A percentile compares a stretch with the other conserved stretches of the same genome.
Conservation (phyloP, 1,139 yeast genomes). For the Candida frijolesensis region DNA sequence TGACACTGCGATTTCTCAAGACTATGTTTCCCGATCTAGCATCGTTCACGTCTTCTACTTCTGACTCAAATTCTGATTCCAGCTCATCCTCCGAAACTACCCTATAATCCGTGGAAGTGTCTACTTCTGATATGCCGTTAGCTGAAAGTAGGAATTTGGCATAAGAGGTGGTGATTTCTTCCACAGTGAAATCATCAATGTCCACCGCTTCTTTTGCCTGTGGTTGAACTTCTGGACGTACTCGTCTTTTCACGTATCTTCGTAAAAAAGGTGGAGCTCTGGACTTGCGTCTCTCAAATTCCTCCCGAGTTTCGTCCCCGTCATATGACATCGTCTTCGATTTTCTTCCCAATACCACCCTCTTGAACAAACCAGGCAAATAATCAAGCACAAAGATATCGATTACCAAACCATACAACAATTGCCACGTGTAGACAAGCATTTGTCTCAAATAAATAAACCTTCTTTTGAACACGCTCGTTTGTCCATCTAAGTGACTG, state of each 20-base stretch:
- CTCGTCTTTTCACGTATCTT: conserved; percentile 20
- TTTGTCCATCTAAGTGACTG: conserved; percentile 18
- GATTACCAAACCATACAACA: conserved; percentile 25
- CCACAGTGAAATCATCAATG: conserved; percentile 27
- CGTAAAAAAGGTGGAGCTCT: conserved; percentile 30
- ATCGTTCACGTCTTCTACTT: conserved; percentile 14
- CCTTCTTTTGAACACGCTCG: conserved; percentile 28
- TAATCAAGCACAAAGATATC: conserved; percentile 13
- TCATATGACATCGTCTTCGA: background rate
- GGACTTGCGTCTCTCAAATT: conserved; percentile 24
- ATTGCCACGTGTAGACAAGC: conserved; percentile 23
- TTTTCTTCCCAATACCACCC: conserved; percentile 7
- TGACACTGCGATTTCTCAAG: background rate
- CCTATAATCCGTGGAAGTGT: conserved; percentile 47
- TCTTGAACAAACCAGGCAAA: conserved; percentile 8
- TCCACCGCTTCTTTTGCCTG: conserved; percentile 14
- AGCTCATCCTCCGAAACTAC: conserved; percentile 13
- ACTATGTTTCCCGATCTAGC: background rate
- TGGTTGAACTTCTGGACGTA: background rate
- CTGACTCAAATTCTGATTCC: conserved; percentile 19
- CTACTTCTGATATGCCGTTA: conserved; percentile 44
- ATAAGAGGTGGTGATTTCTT: conserved; percentile 18
- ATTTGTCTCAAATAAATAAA: conserved; percentile 22
- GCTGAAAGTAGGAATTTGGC: conserved; percentile 28
- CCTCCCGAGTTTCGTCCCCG: conserved; percentile 23